Conservation (phyloP, 306 rosid genomes). For the Lotus japonicus region DNA sequence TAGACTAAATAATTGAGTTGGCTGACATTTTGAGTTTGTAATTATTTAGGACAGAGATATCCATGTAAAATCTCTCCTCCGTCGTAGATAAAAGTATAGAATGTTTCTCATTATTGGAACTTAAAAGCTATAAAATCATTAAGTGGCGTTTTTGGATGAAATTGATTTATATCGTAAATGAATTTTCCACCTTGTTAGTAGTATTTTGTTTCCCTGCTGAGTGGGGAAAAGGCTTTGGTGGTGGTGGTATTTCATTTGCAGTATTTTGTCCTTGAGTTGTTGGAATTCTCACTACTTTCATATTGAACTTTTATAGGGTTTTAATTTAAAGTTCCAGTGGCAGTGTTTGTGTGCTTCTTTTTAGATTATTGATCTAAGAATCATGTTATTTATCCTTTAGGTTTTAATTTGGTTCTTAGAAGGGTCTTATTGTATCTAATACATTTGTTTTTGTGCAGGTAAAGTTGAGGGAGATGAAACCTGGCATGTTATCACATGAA, state of each 20-base stretch:
- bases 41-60: not conserved
- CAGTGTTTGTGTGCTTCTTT: not conserved
- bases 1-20: not conserved
- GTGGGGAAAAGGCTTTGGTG: not conserved
- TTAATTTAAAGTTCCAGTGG: not conserved
- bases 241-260: not conserved
- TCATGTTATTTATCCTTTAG: not conserved
- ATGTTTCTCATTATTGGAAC: not conserved
- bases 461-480: conserved; percentile 97
- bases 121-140: not conserved
- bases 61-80: not conserved
- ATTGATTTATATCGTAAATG: not conserved
- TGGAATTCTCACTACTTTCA: not conserved
- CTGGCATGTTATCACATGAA: conserved; percentile 89
- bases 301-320: not conserved
- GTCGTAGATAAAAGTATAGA: not conserved
- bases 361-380: not conserved
- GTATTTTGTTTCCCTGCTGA: not conserved
- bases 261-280: not conserved
- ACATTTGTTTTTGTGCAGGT: conserved; percentile 47
- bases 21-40: not conserved
- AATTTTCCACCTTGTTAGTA: not conserved
- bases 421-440: conserved; percentile 2
- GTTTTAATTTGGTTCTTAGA: not conserved
- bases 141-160: not conserved